phyloP scores from a whole-genome alignment of 1,139 yeast genomes.

The Yamadazyma taylorii region DNA sequence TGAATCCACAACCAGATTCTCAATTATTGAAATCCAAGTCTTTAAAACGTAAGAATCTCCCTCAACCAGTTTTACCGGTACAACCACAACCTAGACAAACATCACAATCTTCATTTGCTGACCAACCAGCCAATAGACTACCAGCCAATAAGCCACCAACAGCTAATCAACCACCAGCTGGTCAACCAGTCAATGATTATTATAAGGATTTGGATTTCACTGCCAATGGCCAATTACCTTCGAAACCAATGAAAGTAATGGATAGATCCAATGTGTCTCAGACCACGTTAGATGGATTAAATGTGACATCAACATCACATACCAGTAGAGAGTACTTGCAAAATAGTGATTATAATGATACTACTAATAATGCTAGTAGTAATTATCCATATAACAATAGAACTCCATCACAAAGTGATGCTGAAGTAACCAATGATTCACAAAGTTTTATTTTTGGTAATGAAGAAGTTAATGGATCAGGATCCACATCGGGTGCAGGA shows the following conservation, averaged over 20 bases:
- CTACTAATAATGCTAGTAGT: conserved; percentile 3
- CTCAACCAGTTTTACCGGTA: conserved; percentile 26
- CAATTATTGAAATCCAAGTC: conserved; percentile 27
- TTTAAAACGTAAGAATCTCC: conserved; percentile 27
- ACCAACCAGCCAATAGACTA: background rate
- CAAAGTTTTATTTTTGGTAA: conserved; percentile 35
- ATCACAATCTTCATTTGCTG: conserved; percentile 3
- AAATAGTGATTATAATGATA: conserved; percentile 3
- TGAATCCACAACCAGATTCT: conserved; percentile 27
- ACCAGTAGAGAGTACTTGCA: conserved; percentile 5
- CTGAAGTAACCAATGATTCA: conserved; percentile 23
- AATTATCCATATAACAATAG: conserved; percentile 11
- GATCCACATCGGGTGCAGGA: background rate
- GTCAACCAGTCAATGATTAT: conserved; percentile 16
- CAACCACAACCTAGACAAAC: conserved; percentile 19
- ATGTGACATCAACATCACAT: conserved; percentile 3
- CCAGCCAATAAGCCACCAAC: conserved; percentile 2
- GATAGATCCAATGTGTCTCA: conserved; percentile 16
- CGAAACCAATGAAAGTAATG: conserved; percentile 45
- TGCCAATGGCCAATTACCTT: conserved; percentile 43
- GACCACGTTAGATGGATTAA: conserved; percentile 13
- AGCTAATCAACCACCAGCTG: background rate
- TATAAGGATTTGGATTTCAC: conserved; percentile 45
- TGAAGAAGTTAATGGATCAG: conserved; percentile 1
- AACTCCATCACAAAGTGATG: conserved; percentile 11